Base-by-base conservation (phyloP, 164 flowering plant species). In the Vitis labrusca region DNA sequence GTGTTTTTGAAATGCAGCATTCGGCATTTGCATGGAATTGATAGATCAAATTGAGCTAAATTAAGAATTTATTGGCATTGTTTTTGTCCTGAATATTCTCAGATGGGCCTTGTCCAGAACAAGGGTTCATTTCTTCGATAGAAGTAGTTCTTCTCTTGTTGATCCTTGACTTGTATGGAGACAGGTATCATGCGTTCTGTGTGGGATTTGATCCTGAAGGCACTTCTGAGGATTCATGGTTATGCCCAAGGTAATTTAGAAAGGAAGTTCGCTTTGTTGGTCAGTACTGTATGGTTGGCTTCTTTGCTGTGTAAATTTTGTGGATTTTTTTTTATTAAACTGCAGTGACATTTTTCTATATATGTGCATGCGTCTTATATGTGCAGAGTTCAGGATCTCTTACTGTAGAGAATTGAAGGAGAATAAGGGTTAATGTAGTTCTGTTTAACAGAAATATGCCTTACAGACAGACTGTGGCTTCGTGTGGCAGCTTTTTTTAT, bases 151-250 rank as follows among this genome's bases (percentile, higher is more conserved):
- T 74, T 14, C 37, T 1, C 55, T 79, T 60, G 75, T 67, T 71
- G 55, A 52, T 74, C 64, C 59, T 63, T 78, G 59, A 56, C 55
- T 73, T 74, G 37, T 71, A 62, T 76, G 74, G 65, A 56, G 61
- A 67, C 78, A 95, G 99, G 99, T 95, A 90, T 69, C 99, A 95
- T 86, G 98, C 99, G 51, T 87, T 88, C 61, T 95, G 99, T 82
- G 98, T 93, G 73, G 98, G 90, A 47, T 95, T 93, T 81, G 97
- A 89, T 82, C 73, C 97, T 59, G 94, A 93, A 77, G 79, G 79
- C 55, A 74, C 95, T 63, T 82, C 82, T 62, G 92, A 89, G 70
- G 82, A 64, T 73, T 82, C 99, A 71, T 95, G 99, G 99, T 78
- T 89, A 69, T 95, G 99, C 74, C 98, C 99, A 61, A 91, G 97